Conservation (phyloP, 1,284 basidiomycete species). For the Peniophora sp. region DNA sequence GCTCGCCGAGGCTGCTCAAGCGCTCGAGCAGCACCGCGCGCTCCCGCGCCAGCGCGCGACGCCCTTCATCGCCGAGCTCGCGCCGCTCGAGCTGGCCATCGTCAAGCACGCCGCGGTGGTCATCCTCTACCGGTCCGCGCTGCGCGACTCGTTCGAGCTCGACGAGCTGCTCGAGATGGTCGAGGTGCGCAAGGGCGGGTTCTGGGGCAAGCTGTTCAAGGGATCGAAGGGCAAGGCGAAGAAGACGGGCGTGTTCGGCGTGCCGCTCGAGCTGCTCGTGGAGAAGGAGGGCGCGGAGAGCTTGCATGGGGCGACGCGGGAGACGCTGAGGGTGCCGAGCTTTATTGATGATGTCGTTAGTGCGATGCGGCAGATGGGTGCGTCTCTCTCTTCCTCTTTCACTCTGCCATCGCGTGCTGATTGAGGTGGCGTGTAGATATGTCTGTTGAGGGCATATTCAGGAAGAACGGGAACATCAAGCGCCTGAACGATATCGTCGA, state of each 20-base stretch:
- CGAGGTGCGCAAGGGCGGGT: slow-evolving; percentile 88
- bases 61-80: slow-evolving; percentile 81
- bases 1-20: slow-evolving; percentile 86
- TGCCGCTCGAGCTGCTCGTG: slow-evolving; percentile 91
- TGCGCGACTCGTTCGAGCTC: slow-evolving; percentile 79
- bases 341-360: slow-evolving; percentile 98
- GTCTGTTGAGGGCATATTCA: slow-evolving; percentile 98
- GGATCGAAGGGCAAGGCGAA: slow-evolving; percentile 83
- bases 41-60: slow-evolving; percentile 68
- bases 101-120: slow-evolving; percentile 90
- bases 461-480: slow-evolving; percentile 97
- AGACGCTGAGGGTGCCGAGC: slow-evolving; percentile 84
- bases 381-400: slow-evolving; percentile 22
- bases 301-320: slow-evolving; percentile 80
- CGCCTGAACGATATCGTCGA: slow-evolving; percentile 88
- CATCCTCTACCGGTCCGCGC: slow-evolving; percentile 66
- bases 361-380: slow-evolving; percentile 99
- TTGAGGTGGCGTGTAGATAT: slow-evolving; percentile 82
- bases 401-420: no score
- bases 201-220: slow-evolving; percentile 98
- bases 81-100: slow-evolving; percentile 79
- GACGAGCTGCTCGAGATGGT: slow-evolving; percentile 94
- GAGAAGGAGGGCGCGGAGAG: slow-evolving; percentile 95
- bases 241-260: slow-evolving; percentile 85
- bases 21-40: slow-evolving; percentile 76